These are phyloP conservation scores for Solanum aculeatissimum DNA, from an alignment of 305 asterid species.

Conservation along the genomic window DNA sequence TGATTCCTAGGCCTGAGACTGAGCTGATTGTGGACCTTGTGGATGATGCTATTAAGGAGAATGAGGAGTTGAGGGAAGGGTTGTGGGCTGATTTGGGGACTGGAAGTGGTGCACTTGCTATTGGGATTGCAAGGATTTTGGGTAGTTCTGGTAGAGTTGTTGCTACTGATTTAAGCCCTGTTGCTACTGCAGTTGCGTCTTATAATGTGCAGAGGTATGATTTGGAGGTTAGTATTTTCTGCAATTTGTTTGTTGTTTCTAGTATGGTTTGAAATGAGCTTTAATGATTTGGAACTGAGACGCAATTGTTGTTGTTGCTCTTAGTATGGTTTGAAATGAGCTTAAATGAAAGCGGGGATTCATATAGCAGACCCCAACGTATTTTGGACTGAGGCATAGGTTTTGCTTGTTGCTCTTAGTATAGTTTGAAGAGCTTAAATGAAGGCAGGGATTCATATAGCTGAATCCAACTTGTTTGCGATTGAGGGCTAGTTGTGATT, in stretches of 20 bases:
- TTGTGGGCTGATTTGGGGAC: conserved; percentile 89
- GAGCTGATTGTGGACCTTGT: conserved; percentile 71
- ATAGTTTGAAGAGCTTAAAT: background rate
- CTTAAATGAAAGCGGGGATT: background rate
- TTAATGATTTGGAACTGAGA: background rate
- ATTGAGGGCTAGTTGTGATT: background rate
- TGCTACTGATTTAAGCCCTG: conserved; percentile 59
- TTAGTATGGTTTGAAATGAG: background rate
- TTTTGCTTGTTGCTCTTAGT: background rate
- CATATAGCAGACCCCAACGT: background rate
- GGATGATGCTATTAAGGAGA: conserved; percentile 27
- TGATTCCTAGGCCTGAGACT: conserved; percentile 94
- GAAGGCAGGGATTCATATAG: background rate
- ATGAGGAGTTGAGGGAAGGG: conserved; percentile 36
- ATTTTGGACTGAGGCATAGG: too few relatives aligned
- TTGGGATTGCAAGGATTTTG: conserved; percentile 55
- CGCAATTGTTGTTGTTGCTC: background rate
- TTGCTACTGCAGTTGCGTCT: conserved; percentile 56
- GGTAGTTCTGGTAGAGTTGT: conserved; percentile 42
- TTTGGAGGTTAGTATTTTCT: conserved; percentile 44
- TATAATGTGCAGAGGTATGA: conserved; percentile 63
- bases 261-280: background rate
- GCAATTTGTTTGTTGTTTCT: background rate
- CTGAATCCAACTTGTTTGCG: background rate
- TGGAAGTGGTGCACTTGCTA: conserved; percentile 93